Conservation (phyloP, 2,329 filamentous ascomycete species). For the Chrysoporthe puriensis region DNA sequence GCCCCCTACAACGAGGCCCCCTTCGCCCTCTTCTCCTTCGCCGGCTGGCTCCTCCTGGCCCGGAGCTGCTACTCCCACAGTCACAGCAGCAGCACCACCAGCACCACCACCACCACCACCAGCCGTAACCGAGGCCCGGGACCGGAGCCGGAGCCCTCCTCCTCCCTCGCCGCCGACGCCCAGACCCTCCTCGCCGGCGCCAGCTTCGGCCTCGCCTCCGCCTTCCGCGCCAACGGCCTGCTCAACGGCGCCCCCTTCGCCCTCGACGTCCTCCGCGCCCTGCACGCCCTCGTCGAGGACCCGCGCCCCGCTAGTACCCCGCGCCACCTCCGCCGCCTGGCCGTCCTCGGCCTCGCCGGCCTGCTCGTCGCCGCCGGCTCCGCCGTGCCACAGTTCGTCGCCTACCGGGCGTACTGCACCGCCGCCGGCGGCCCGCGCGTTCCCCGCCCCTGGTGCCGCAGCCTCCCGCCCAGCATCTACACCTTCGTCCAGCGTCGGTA, state of each 20-base stretch:
- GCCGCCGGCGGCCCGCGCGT: no score
- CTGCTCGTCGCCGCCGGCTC: constrained; percentile 69
- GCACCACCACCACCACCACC: no score
- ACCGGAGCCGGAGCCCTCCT: not conserved
- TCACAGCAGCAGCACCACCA: no score
- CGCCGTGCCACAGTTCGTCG: constrained; percentile 71
- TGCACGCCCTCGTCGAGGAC: constrained; percentile 44
- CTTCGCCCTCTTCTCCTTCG: constrained; percentile 77
- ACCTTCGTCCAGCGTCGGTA: constrained; percentile 86
- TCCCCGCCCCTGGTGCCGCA: constrained; percentile 75
- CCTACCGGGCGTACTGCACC: constrained; percentile 73
- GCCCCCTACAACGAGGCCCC: constrained; percentile 82
- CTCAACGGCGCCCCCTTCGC: constrained; percentile 79
- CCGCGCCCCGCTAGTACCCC: constrained; percentile 40
- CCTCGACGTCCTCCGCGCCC: constrained; percentile 54
- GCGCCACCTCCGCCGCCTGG: constrained; percentile 54
- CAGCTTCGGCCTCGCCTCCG: constrained; percentile 72
- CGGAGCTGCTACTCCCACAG: constrained; percentile 45
- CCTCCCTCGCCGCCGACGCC: constrained; percentile 44
- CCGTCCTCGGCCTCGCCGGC: constrained; percentile 68
- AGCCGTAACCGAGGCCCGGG: constrained; percentile 30
- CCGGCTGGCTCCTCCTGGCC: constrained; percentile 72
- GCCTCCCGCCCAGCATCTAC: constrained; percentile 82
- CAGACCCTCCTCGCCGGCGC: constrained; percentile 66
- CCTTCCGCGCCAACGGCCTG: constrained; percentile 84